phyloP scores from a whole-genome alignment of 1,139 yeast species.

The Kazachstania sp. region DNA sequence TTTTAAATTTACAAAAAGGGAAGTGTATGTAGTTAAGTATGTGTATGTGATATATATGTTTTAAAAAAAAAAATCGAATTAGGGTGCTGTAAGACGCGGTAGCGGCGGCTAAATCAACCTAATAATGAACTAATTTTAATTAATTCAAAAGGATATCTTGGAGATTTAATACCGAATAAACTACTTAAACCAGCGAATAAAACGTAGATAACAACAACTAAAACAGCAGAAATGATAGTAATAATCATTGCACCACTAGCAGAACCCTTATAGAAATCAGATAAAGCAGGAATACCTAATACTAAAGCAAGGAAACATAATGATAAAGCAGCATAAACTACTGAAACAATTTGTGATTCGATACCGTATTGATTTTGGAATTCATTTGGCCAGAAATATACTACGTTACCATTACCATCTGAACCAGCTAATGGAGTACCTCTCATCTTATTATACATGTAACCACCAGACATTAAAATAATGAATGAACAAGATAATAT shows the following conservation, averaged over 20 bases:
- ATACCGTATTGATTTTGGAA: conserved; percentile 72
- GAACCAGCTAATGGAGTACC: conserved; percentile 60
- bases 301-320: conserved; percentile 42
- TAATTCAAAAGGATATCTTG: conserved; percentile 51
- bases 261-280: conserved; percentile 24
- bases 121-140: conserved; percentile 26
- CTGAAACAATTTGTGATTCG: conserved; percentile 69
- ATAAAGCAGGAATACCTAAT: conserved; percentile 41
- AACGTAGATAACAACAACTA: conserved; percentile 38
- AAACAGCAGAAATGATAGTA: not conserved
- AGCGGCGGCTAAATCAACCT: no score
- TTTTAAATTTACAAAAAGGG: not conserved
- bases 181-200: conserved; percentile 47
- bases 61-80: not conserved
- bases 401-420: conserved; percentile 45
- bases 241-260: conserved; percentile 10
- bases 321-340: conserved; percentile 53
- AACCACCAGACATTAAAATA: conserved; percentile 74
- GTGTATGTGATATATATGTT: not conserved
- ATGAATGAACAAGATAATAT: conserved; percentile 48
- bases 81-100: no score
- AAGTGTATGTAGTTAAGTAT: not conserved
- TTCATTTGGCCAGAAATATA: conserved; percentile 54
- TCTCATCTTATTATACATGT: conserved; percentile 88
- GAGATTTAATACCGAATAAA: conserved; percentile 49